phyloP scores from a whole-genome alignment of 2,329 filamentous ascomycete genomes.

The Venturia carpophila region DNA sequence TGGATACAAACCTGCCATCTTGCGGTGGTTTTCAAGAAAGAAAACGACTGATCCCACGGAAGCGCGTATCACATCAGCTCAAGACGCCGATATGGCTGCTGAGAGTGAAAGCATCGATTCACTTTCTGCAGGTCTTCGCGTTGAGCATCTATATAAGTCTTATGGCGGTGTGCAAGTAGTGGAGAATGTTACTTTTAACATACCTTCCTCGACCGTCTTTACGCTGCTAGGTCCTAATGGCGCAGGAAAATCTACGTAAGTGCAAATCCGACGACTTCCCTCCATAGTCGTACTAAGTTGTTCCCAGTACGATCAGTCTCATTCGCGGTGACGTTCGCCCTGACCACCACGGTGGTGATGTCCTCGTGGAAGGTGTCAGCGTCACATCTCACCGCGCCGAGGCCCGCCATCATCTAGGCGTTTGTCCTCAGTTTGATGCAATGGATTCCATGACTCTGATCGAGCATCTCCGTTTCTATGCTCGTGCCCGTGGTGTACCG shows the following conservation, averaged over 20 bases:
- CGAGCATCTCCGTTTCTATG: constrained; percentile 85
- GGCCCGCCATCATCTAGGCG: constrained; percentile 73
- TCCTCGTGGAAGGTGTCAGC: constrained; percentile 70
- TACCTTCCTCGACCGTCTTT: constrained; percentile 74
- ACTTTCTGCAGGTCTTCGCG: constrained; percentile 60
- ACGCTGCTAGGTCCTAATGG: constrained; percentile 85
- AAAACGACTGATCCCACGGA: constrained; percentile 33
- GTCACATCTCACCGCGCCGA: constrained; percentile 63
- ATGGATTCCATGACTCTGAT: constrained; percentile 85
- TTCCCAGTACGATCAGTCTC: constrained; percentile 60
- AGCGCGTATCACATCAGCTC: constrained; percentile 28
- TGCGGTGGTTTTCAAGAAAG: constrained; percentile 39
- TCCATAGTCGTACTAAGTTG: background rate
- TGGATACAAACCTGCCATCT: constrained; percentile 53
- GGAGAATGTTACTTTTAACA: constrained; percentile 79
- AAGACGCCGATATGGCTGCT: constrained; percentile 51
- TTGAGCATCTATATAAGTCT: constrained; percentile 69
- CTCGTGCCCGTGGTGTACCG: constrained; percentile 68
- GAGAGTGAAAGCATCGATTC: constrained; percentile 57
- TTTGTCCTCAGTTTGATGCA: constrained; percentile 70
- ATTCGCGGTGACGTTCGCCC: constrained; percentile 84
- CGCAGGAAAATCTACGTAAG: constrained; percentile 29
- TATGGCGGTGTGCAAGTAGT: constrained; percentile 68
- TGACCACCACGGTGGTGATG: constrained; percentile 44
- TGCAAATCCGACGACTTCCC: background rate